Evolutionary conservation across 768 basidiomycete genomes (phyloP), one percentile per base, ranked within the genome.

Genomic region (Cystoderma amianthinum): DNA sequence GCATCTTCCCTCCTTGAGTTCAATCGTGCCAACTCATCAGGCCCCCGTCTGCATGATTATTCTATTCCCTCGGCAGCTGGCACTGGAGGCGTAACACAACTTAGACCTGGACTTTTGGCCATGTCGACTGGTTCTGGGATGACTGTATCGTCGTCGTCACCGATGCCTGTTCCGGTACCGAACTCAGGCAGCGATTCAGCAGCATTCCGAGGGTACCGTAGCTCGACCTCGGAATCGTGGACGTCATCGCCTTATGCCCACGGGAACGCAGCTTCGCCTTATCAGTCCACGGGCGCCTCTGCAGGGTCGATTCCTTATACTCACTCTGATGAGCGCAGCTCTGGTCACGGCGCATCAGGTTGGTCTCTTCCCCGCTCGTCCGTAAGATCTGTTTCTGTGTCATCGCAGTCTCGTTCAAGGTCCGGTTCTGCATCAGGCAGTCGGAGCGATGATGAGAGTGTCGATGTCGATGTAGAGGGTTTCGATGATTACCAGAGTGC

Each of bases 21-120:
- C 41, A 44, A 49, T 23, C 46, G 58, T n/a, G 44, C 58, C 2
- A 48, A 59, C 6, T 67, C 66, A 13, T 48, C 62, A 9, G 79
- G 80, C 1, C 82, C 85, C 2, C 72, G 77, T 33, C 59, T 86
- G 52, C 82, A 85, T 47, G 77, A 84, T 56, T 85, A 82, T 52
- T 54, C 78, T 30, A 58, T 83, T 39, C 68, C 74, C 23, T 48
- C 63, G 11, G 55, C 50, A 45, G 34, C 59, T 41, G 52, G 52
- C 20, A 44, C 58, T 12, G 63, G 62, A 19, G 67, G 67, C 10
- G 65, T 80, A 32, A 78, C 78, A 3, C 78, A 79, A 41, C 62
- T 85, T 13, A 70, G 78, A 23, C 81, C 82, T 15, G 80, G 80
- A 7, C 56, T 83, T 7, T 48, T 72, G 23, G 63, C 63, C 7